These are phyloP conservation scores for Candolleomyces eurysporus DNA, from an alignment of 768 basidiomycete genomes.

Conservation along the genomic window DNA sequence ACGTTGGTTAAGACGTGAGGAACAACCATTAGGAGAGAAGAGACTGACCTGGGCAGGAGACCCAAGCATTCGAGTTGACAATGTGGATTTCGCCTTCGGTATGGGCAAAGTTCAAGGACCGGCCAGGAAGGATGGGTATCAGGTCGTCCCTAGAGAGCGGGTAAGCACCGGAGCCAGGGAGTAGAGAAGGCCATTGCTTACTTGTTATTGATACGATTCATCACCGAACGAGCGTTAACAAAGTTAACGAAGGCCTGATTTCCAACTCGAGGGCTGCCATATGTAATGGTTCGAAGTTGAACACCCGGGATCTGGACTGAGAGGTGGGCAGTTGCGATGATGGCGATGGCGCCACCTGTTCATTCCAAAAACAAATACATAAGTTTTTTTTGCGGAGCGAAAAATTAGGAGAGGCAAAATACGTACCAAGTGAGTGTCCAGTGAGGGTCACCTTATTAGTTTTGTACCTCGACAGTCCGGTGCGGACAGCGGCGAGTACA, in stretches of 20 bases:
- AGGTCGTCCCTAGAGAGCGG: conserved; percentile 26
- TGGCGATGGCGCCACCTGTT: conserved; percentile 46
- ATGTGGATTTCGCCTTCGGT: conserved; percentile 56
- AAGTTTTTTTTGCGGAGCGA: neutral
- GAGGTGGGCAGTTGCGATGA: conserved; percentile 49
- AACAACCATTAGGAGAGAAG: neutral
- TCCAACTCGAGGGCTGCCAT: conserved; percentile 21
- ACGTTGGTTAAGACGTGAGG: neutral
- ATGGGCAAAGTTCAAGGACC: conserved; percentile 48
- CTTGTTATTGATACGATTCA: conserved; percentile 40
- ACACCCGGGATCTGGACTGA: conserved; percentile 39
- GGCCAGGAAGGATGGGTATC: conserved; percentile 57
- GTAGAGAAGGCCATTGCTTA: conserved; percentile 7
- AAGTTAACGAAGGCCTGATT: conserved; percentile 46
- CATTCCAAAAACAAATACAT: conserved; percentile 15
- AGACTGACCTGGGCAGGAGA: conserved; percentile 30
- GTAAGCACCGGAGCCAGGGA: neutral
- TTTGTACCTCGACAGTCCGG: conserved; percentile 6
- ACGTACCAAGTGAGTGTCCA: conserved; percentile 13
- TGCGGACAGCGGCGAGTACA: conserved; percentile 26
- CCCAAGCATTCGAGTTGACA: conserved; percentile 32
- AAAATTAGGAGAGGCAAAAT: neutral
- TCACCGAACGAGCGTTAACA: conserved; percentile 43
- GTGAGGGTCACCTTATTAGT: conserved; percentile 39
- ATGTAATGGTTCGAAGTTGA: too few species aligned